Conservation (phyloP, 352 stramenopile species). For the Aphanomyces euteiches region DNA sequence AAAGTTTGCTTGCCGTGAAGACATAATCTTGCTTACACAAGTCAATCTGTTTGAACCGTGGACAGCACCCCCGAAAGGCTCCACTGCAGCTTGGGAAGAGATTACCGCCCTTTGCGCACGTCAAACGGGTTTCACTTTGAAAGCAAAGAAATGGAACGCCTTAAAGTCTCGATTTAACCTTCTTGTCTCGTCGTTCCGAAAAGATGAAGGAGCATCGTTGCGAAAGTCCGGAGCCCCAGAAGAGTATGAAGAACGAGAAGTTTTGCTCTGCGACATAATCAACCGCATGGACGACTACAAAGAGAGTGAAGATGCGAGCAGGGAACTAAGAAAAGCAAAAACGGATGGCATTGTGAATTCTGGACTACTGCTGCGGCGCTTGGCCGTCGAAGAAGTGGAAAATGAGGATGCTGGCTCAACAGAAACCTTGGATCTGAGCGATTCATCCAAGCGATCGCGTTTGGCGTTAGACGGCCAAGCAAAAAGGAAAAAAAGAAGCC, state of each 20-base stretch:
- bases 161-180: not conserved
- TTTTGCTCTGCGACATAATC: not conserved
- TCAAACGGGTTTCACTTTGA: not conserved
- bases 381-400: not conserved
- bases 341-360: not conserved
- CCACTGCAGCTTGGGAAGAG: too few relatives aligned
- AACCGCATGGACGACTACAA: not conserved
- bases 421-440: too few relatives aligned
- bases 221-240: not conserved
- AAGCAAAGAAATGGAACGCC: not conserved
- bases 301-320: not conserved
- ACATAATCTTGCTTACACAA: too few relatives aligned
- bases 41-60: too few relatives aligned
- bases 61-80: too few relatives aligned
- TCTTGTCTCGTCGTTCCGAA: not conserved
- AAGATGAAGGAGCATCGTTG: not conserved
- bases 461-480: too few relatives aligned
- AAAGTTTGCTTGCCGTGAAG: too few relatives aligned
- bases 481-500: not conserved
- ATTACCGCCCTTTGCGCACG: too few relatives aligned
- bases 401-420: not conserved
- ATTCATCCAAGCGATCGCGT: too few relatives aligned
- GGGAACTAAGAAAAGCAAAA: not conserved
- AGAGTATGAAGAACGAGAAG: conserved; percentile 2
- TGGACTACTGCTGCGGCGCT: not conserved